Conservation (phyloP, 2,329 filamentous ascomycete species). For the Orbilia quercus region DNA sequence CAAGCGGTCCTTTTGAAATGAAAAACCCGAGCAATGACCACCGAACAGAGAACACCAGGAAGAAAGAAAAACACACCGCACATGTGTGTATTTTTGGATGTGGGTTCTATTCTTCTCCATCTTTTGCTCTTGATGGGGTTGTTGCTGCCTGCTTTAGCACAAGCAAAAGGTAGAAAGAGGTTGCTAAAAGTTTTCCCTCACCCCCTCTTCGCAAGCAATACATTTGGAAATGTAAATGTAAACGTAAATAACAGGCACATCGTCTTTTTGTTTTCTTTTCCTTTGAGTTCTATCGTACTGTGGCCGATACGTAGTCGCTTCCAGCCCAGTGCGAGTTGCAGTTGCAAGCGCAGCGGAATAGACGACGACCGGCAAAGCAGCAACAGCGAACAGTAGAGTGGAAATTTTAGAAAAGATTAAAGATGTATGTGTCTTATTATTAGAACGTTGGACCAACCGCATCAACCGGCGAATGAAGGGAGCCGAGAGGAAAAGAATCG, state of each 20-base stretch:
- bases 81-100: slow-evolving; percentile 55
- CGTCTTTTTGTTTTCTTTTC: too few relatives aligned
- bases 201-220: slow-evolving; percentile 1
- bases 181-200: slow-evolving; percentile 11
- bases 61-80: slow-evolving; percentile 7
- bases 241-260: background rate
- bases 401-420: slow-evolving; percentile 5
- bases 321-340: slow-evolving; percentile 19
- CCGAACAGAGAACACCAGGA: slow-evolving; percentile 30
- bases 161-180: slow-evolving; percentile 16
- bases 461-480: slow-evolving; percentile 51
- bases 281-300: slow-evolving; percentile 1
- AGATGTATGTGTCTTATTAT: slow-evolving; percentile 36
- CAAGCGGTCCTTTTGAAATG: slow-evolving; percentile 55
- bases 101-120: background rate
- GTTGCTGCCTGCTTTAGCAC: slow-evolving; percentile 43
- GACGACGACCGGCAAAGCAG: slow-evolving; percentile 11
- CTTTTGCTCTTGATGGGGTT: slow-evolving; percentile 8
- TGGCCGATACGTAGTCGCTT: slow-evolving; percentile 11
- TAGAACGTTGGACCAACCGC: slow-evolving; percentile 54
- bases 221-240: too few relatives aligned
- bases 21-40: slow-evolving; percentile 54
- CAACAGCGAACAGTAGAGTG: slow-evolving; percentile 6
- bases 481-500: slow-evolving; percentile 16
- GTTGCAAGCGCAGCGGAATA: slow-evolving; percentile 36